Evolutionary conservation across 1,139 yeast genomes (phyloP).

Genomic region (Candida dubliniensis): DNA sequence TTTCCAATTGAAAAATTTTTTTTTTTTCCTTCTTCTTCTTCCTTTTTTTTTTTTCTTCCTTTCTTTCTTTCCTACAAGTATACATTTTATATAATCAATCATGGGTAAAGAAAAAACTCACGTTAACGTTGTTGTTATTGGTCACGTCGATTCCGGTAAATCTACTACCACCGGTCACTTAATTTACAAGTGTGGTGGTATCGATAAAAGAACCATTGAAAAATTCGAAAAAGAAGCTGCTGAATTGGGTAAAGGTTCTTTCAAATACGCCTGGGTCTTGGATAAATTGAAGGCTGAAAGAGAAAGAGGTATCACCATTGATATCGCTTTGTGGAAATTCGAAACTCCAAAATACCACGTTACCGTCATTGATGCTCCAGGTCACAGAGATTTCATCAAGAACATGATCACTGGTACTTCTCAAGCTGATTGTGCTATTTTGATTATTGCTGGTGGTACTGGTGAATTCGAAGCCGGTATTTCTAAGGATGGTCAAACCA

Average conservation of each 20-base stretch:
- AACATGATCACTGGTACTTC: slow-evolving; percentile 92
- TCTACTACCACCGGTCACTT: slow-evolving; percentile 98
- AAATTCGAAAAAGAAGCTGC: slow-evolving; percentile 99
- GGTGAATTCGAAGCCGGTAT: slow-evolving; percentile 97
- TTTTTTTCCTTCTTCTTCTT: neutral
- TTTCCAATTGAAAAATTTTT: neutral
- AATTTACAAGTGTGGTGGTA: slow-evolving; percentile 92
- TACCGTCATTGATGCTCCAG: slow-evolving; percentile 93
- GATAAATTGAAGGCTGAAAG: slow-evolving; percentile 96
- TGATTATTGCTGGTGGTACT: slow-evolving; percentile 86
- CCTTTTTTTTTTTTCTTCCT: slow-evolving; percentile 3
- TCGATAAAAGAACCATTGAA: slow-evolving; percentile 97
- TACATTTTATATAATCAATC: slow-evolving; percentile 9
- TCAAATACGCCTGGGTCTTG: slow-evolving; percentile 98
- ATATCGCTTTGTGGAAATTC: slow-evolving; percentile 93
- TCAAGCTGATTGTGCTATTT: slow-evolving; percentile 91
- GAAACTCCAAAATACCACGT: slow-evolving; percentile 93
- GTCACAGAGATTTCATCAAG: slow-evolving; percentile 97
- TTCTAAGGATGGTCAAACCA: slow-evolving; percentile 91
- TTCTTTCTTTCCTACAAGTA: slow-evolving; percentile 4
- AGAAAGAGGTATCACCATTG: slow-evolving; percentile 97
- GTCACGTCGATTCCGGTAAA: slow-evolving; percentile 97
- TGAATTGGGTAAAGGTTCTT: slow-evolving; percentile 97
- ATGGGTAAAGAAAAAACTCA: slow-evolving; percentile 93
- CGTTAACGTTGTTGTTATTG: slow-evolving; percentile 99